Evolutionary conservation across 2,329 filamentous ascomycete species (phyloP).

Genomic region (Malbranchea zuffiana): DNA sequence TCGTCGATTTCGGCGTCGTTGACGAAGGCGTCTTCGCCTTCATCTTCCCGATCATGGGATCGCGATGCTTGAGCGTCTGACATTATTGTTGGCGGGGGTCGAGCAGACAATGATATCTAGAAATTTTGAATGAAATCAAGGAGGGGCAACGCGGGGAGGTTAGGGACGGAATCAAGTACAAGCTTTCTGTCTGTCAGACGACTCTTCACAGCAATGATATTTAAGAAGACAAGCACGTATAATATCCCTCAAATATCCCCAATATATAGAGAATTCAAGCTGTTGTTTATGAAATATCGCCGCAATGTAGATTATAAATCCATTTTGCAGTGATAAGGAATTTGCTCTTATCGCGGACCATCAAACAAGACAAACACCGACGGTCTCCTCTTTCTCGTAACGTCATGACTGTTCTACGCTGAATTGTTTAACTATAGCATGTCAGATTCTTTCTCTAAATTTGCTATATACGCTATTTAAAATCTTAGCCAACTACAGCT

Average conservation of each 20-base stretch:
- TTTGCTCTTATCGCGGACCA: no score
- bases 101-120: not conserved
- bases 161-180: not conserved
- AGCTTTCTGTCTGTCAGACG: not conserved
- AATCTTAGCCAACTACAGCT: slow-evolving; percentile 43
- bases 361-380: no score
- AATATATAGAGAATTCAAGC: slow-evolving; percentile 1
- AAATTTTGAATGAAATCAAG: not conserved
- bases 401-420: no score
- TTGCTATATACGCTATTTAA: no score
- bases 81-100: slow-evolving; percentile 6
- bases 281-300: not conserved
- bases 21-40: slow-evolving; percentile 61
- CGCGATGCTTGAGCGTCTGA: slow-evolving; percentile 1
- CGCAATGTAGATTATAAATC: slow-evolving; percentile 11
- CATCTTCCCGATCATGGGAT: slow-evolving; percentile 34
- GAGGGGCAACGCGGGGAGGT: slow-evolving; percentile 10
- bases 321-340: no score
- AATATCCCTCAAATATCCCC: not conserved
- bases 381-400: no score
- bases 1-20: slow-evolving; percentile 68
- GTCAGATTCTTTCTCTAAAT: no score
- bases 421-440: no score
- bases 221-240: not conserved
- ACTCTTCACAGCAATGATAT: not conserved